A percentile compares a stretch with the other conserved stretches of the same genome.
Evolutionary conservation across 2,329 filamentous ascomycete species (phyloP).

Genomic region (Dactylellina haptotyla): DNA sequence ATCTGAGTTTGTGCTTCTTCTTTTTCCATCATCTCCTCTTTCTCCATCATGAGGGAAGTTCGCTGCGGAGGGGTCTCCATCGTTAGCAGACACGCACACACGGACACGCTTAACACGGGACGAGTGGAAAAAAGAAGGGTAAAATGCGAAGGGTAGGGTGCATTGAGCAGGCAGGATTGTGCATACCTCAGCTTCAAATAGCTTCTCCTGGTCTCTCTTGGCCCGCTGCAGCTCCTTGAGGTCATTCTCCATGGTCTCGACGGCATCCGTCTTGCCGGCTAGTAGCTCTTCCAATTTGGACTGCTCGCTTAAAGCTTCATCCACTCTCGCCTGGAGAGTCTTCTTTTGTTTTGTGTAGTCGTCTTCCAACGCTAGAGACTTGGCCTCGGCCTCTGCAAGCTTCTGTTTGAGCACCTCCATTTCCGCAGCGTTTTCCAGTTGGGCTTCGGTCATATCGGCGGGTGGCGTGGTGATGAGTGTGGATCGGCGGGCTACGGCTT

Average conservation of each 20-base stretch:
- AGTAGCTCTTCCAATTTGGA: constrained; percentile 84
- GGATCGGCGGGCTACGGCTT: constrained; percentile 56
- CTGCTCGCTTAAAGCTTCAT: constrained; percentile 85
- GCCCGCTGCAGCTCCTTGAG: constrained; percentile 84
- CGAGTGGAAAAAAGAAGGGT: neutral
- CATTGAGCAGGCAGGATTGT: constrained; percentile 61
- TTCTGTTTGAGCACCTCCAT: constrained; percentile 57
- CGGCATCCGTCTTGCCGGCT: constrained; percentile 85
- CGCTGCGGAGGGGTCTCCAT: constrained; percentile 53
- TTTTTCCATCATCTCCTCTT: constrained; percentile 82
- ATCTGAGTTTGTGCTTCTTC: constrained; percentile 92
- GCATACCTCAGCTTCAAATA: constrained; percentile 89
- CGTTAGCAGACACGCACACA: neutral
- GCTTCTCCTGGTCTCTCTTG: constrained; percentile 88
- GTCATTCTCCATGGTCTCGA: constrained; percentile 82
- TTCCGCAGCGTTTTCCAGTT: constrained; percentile 56
- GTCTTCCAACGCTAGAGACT: constrained; percentile 77
- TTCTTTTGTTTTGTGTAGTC: constrained; percentile 85
- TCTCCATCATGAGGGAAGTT: constrained; percentile 67
- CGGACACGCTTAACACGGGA: neutral
- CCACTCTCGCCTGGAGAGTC: constrained; percentile 83
- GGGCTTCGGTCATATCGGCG: constrained; percentile 54
- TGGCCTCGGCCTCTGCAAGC: constrained; percentile 64
- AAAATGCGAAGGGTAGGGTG: neutral
- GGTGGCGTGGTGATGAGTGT: constrained; percentile 46